These are phyloP conservation scores for Linnemannia hyalina DNA, from an alignment of 192 early-diverging fungal genomes.

Conservation along the genomic window DNA sequence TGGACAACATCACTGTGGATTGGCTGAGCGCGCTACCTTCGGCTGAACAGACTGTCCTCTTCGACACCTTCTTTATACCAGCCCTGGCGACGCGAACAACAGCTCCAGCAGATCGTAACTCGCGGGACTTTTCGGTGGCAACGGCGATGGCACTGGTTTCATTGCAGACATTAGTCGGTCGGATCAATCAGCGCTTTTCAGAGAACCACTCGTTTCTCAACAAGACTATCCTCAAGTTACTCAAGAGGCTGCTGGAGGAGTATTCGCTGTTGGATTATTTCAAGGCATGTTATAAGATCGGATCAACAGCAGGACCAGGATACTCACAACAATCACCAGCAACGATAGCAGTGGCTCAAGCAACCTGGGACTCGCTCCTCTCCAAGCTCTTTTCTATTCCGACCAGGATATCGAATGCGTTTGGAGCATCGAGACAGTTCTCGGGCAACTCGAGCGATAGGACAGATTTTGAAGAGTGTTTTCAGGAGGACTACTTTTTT, in stretches of 20 bases:
- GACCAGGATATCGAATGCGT: slow-evolving; percentile 33
- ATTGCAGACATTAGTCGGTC: slow-evolving; percentile 30
- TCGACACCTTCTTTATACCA: slow-evolving; percentile 42
- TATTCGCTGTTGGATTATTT: slow-evolving; percentile 26
- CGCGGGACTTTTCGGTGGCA: background rate
- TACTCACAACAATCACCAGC: background rate
- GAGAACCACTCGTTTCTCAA: slow-evolving; percentile 49
- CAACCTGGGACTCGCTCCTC: slow-evolving; percentile 33
- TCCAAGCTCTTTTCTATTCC: slow-evolving; percentile 43
- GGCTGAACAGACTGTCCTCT: slow-evolving; percentile 21
- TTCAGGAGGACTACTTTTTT: slow-evolving; percentile 32
- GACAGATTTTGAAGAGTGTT: slow-evolving; percentile 19
- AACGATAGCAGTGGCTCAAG: background rate
- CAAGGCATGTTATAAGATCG: background rate
- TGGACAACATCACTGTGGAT: slow-evolving; percentile 41
- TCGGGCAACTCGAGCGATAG: background rate
- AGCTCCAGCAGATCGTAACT: background rate
- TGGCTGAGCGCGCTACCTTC: slow-evolving; percentile 44
- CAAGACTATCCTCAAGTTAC: slow-evolving; percentile 34
- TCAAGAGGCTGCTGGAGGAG: slow-evolving; percentile 9
- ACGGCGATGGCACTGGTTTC: slow-evolving; percentile 14
- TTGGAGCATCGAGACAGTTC: slow-evolving; percentile 12
- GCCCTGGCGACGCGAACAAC: background rate
- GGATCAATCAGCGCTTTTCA: slow-evolving; percentile 27
- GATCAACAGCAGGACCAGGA: background rate